Conservation (phyloP, 768 basidiomycete species). For the Botryobasidium botryosum region DNA sequence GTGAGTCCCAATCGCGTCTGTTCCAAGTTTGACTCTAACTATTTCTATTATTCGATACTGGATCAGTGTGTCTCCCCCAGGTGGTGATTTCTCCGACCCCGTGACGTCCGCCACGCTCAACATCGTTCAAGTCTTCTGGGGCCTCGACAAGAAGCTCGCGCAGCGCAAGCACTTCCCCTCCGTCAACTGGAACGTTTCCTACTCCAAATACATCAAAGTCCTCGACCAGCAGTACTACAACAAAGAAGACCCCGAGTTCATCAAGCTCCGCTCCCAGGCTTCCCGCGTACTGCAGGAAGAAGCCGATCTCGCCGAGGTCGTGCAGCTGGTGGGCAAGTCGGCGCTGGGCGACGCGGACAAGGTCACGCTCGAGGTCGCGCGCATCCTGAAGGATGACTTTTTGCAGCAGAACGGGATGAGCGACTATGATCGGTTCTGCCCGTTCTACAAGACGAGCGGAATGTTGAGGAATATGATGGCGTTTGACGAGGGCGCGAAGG, state of each 20-base stretch:
- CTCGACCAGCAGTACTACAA: conserved; percentile 85
- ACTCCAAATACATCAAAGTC: conserved; percentile 94
- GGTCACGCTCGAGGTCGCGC: conserved; percentile 92
- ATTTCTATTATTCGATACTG: too few species aligned
- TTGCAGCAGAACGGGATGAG: conserved; percentile 98
- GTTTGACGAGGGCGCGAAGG: conserved; percentile 83
- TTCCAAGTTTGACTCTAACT: too few species aligned
- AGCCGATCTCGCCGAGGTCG: conserved; percentile 95
- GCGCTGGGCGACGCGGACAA: conserved; percentile 95
- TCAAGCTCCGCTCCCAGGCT: conserved; percentile 77
- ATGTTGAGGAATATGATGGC: conserved; percentile 92
- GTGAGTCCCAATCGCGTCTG: conserved; percentile 39
- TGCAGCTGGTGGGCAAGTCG: conserved; percentile 97
- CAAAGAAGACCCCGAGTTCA: conserved; percentile 75
- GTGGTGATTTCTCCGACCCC: conserved; percentile 98
- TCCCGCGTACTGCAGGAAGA: conserved; percentile 99
- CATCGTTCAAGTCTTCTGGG: conserved; percentile 99
- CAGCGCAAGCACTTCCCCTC: conserved; percentile 99
- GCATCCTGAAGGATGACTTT: conserved; percentile 95
- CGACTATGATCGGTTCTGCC: conserved; percentile 92
- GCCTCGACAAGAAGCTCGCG: conserved; percentile 96
- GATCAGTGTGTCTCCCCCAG: conserved; percentile 85
- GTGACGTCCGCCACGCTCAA: conserved; percentile 94
- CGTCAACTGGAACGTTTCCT: conserved; percentile 99
- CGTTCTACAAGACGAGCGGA: conserved; percentile 95